phyloP scores from a whole-genome alignment of 345 rosid species.

The Sisymbrium altissimum region DNA sequence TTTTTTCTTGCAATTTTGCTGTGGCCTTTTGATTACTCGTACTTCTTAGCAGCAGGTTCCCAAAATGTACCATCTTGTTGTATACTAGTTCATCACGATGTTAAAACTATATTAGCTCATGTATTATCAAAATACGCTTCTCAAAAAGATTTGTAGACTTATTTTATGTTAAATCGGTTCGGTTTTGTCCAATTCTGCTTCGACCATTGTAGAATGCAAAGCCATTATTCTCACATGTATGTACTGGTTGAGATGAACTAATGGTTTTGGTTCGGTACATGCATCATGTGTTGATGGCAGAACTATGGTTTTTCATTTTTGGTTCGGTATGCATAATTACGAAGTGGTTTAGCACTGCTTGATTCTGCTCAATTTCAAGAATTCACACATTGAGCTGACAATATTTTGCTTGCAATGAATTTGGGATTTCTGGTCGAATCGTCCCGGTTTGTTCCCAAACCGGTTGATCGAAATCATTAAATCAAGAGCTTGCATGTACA shows the following conservation, averaged over 20 bases:
- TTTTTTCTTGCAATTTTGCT: neutral
- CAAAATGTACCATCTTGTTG: slow-evolving; percentile 17
- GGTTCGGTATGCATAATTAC: neutral
- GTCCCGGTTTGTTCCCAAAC: slow-evolving; percentile 4
- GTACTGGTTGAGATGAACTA: neutral
- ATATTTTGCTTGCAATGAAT: too few species aligned
- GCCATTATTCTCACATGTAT: neutral
- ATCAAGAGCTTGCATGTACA: slow-evolving; percentile 10
- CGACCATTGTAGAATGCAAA: neutral
- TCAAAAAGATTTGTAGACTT: neutral
- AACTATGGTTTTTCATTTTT: neutral
- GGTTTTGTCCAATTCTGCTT: neutral
- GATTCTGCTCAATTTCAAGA: too few species aligned
- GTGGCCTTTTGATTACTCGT: neutral
- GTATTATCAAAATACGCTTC: neutral
- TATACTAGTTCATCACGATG: slow-evolving; percentile 6
- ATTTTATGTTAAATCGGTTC: neutral
- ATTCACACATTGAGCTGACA: too few species aligned
- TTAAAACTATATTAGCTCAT: slow-evolving; percentile 1
- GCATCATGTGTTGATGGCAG: neutral
- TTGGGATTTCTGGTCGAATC: neutral
- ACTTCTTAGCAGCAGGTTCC: slow-evolving; percentile 4
- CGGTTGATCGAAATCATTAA: slow-evolving; percentile 17
- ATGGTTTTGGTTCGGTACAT: neutral
- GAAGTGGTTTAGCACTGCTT: neutral